Evolutionary conservation across 2,329 filamentous ascomycete species (phyloP).

Genomic region (Apiospora hydei): DNA sequence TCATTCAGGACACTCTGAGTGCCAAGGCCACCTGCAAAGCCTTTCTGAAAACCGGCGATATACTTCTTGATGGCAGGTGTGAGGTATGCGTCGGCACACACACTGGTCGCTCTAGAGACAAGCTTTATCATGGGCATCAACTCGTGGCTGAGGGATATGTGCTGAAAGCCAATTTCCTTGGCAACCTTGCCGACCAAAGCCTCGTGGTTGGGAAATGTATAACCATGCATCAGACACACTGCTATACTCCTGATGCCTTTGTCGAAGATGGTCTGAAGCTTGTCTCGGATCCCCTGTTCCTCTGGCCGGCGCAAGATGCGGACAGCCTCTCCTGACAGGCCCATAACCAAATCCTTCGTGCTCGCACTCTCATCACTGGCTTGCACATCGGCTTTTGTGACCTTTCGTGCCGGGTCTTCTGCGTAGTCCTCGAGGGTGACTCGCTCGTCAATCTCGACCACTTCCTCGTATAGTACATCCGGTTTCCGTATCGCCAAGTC

Average conservation of each 20-base stretch:
- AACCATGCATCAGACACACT: conserved; percentile 90
- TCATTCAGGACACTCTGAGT: conserved; percentile 75
- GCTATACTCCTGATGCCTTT: conserved; percentile 81
- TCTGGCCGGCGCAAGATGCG: conserved; percentile 71
- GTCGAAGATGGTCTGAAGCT: conserved; percentile 73
- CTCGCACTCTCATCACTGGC: conserved; percentile 55
- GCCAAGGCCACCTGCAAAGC: conserved; percentile 83
- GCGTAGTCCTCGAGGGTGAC: conserved; percentile 93
- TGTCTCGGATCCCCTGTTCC: conserved; percentile 60
- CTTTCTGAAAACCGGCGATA: conserved; percentile 74
- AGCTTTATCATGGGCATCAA: conserved; percentile 93
- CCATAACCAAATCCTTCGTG: conserved; percentile 68
- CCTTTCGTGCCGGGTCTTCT: conserved; percentile 76
- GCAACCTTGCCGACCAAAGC: conserved; percentile 78
- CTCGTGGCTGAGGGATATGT: conserved; percentile 82
- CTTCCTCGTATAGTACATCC: conserved; percentile 83
- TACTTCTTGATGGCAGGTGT: conserved; percentile 83
- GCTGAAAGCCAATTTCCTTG: conserved; percentile 79
- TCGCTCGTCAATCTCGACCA: conserved; percentile 90
- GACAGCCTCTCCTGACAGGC: conserved; percentile 77
- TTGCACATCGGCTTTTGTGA: conserved; percentile 61
- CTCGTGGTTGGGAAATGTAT: conserved; percentile 90
- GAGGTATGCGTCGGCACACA: conserved; percentile 81
- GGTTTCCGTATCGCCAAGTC: conserved; percentile 88
- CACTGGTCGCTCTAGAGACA: conserved; percentile 76